Evolutionary conservation across 768 basidiomycete genomes (phyloP), one percentile per base, ranked within the genome.

Genomic region (Suillus subaureus): DNA sequence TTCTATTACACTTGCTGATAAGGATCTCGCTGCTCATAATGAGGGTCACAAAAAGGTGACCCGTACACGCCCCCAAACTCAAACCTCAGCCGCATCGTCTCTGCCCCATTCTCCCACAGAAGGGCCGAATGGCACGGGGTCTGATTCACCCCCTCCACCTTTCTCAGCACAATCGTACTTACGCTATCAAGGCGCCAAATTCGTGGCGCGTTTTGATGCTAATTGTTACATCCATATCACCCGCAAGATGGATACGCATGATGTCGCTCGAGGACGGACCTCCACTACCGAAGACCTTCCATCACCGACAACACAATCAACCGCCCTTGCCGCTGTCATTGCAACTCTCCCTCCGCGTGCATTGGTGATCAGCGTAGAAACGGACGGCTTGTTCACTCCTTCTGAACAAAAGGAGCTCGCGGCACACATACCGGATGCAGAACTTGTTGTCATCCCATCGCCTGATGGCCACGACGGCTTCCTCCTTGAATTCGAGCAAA

Each of bases 381-480:
- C 94, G 4, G 97, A 99, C 74, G 97, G 97, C 1, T 82, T 99
- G 3, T 99, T 99, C 82, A 97, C 94, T 6, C 89, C 94, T 0
- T 83, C 86, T 0, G 97, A 99, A 77, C 97, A 98, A 76, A 82
- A 84, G 43, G 88, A 93, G 66, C 84, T 99, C 62, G 94, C 94
- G 5, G 82, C 82, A 1, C 85, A 91, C 71, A 90, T 97, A 43
- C 92, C 93, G 0, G 85, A 83, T 12, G 90, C 94, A 0, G 85
- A 91, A 71, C 83, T 99, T 39, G 89, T 96, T 35, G 85, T 93
- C 49, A 91, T 99, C 49, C 87, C 88, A 4, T 89, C 87, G 7
- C 90, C 88, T 2, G 96, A 98, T 72, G 97, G 97, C 1, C 97
- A 99, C 74, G 97, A 99, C 73, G 97, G 97, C 23, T 99, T 99